phyloP scores from a whole-genome alignment of 1,284 basidiomycete species.

The Leccinum ponderosum region DNA sequence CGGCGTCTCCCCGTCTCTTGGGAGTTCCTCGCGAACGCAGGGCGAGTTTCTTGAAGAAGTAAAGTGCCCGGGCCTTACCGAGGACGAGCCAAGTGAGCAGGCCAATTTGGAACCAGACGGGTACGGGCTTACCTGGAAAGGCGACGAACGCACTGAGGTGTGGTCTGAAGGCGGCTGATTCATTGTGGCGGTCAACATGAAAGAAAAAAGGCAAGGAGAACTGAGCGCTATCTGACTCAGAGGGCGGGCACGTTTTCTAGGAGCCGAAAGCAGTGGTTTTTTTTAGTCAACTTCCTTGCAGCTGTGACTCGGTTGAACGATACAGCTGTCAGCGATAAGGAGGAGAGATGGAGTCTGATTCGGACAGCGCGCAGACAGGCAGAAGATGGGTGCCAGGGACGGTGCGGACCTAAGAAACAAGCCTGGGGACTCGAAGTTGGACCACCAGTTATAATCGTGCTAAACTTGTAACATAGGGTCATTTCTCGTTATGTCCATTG shows the following conservation, averaged over 20 bases:
- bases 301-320: background rate
- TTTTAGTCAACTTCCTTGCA: constrained; percentile 18
- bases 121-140: constrained; percentile 32
- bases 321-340: background rate
- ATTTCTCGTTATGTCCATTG: constrained; percentile 18
- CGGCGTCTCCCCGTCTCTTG: constrained; percentile 23
- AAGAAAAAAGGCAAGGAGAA: constrained; percentile 7
- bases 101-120: constrained; percentile 18
- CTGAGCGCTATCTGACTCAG: constrained; percentile 19
- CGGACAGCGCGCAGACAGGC: background rate
- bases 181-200: constrained; percentile 25
- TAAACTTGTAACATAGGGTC: constrained; percentile 25
- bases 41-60: constrained; percentile 41
- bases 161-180: constrained; percentile 24
- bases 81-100: constrained; percentile 1
- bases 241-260: constrained; percentile 29
- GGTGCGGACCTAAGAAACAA: constrained; percentile 9
- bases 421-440: constrained; percentile 11
- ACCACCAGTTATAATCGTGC: constrained; percentile 4
- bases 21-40: constrained; percentile 27
- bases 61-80: constrained; percentile 38
- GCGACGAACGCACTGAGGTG: constrained; percentile 24
- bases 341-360: background rate
- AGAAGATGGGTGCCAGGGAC: constrained; percentile 9
- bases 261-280: constrained; percentile 20